A percentile compares a stretch with the other conserved stretches of the same genome.
phyloP scores from a whole-genome alignment of 805 yeast species.

The Zygosaccharomyces pseudorouxii region DNA sequence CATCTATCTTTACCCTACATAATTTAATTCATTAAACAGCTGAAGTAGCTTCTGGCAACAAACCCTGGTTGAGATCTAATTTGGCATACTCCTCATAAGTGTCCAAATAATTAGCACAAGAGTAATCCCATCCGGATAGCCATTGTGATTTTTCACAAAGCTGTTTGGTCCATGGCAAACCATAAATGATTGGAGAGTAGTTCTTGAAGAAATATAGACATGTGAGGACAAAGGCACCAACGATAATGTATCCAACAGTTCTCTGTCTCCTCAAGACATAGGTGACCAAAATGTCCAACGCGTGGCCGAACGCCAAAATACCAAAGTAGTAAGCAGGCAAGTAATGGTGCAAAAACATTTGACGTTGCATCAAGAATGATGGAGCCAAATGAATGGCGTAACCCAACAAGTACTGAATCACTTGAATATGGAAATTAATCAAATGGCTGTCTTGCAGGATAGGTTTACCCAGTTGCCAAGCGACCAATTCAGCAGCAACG shows the following conservation, averaged over 20 bases:
- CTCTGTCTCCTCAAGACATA: conserved; percentile 43
- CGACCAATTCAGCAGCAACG: conserved; percentile 41
- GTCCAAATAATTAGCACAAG: conserved; percentile 56
- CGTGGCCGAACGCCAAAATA: conserved; percentile 68
- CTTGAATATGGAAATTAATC: conserved; percentile 60
- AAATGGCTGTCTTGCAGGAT: conserved; percentile 49
- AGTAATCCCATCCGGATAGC: conserved; percentile 79
- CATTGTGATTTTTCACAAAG: conserved; percentile 60
- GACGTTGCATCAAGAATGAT: conserved; percentile 85
- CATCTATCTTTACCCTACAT: neutral
- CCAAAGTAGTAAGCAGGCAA: conserved; percentile 90
- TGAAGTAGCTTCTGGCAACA: conserved; percentile 2
- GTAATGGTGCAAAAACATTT: conserved; percentile 89
- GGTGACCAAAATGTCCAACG: conserved; percentile 48
- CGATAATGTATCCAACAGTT: conserved; percentile 41
- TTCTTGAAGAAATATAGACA: conserved; percentile 52
- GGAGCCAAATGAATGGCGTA: conserved; percentile 72
- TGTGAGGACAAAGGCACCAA: conserved; percentile 46
- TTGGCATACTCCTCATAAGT: conserved; percentile 27
- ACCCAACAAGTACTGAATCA: conserved; percentile 58
- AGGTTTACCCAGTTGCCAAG: conserved; percentile 61
- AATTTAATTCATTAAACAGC: neutral
- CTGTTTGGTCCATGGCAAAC: conserved; percentile 68
- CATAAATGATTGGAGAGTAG: conserved; percentile 75
- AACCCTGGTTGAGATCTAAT: conserved; percentile 8